Evolutionary conservation across 768 basidiomycete genomes (phyloP), one percentile per base, ranked within the genome.

Genomic region (Daedaleopsis sinensis): DNA sequence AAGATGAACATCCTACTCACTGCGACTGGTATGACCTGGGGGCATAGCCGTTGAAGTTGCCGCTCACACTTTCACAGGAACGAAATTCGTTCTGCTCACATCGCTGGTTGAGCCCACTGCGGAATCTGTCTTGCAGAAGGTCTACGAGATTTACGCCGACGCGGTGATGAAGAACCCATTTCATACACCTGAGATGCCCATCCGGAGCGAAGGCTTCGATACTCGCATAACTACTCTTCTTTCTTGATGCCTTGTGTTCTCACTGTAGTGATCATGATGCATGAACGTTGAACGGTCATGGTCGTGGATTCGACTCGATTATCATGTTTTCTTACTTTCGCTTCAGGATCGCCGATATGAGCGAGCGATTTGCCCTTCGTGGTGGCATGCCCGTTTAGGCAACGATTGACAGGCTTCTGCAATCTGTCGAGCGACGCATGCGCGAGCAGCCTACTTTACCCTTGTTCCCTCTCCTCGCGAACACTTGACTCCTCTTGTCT

Each of bases 111-210:
- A 94, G 67, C 77, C 84, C 9, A 83, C 83, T 1, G 86, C 91
- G 37, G 93, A 87, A 21, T 68, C 83, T 3, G 79, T 90, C 21
- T 78, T 99, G 43, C 88, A 90, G 68, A 92, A 88, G 72, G 88
- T 94, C 50, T 98, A 98, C 74, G 94, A 98, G 73, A 86, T 84
- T 19, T 99, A 98, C 73, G 84, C 96, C 0, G 97, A 98, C 71
- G 87, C 91, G 1, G 95, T 95, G 57, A 96, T 98, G 93, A 98
- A 98, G 80, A 98, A 98, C 71, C 97, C 97, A 0, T 99, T 99
- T 76, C 94, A 98, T 74, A 96, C 94, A 6, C 92, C 91, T n/a
- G 97, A 98, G 73, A 99, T 98, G 96, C 97, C 97, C 2, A 95
- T 98, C 65, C 86, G 97, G 50, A 94, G 82, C 47, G 93, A 94